Evolutionary conservation across 1,284 basidiomycete species (phyloP).

Genomic region (Lignosus rhinocerotis): DNA sequence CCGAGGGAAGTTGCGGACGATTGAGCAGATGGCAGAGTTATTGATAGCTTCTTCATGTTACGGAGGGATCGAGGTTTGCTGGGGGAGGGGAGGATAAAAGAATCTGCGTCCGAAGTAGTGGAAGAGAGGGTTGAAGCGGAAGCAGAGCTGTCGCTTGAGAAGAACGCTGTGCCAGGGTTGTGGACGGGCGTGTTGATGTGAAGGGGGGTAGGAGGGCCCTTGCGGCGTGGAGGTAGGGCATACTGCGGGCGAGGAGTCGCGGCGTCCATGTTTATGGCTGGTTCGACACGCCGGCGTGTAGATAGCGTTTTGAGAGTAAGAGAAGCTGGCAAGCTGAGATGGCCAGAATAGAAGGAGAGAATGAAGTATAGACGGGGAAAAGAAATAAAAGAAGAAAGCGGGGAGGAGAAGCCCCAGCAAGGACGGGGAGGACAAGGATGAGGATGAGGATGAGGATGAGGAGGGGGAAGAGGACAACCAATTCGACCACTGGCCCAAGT

Average conservation of each 20-base stretch:
- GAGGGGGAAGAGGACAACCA: constrained; percentile 3
- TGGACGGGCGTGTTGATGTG: constrained; percentile 57
- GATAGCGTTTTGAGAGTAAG: constrained; percentile 21
- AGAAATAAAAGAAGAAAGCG: constrained; percentile 23
- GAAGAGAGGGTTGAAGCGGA: constrained; percentile 50
- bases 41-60: constrained; percentile 77
- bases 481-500: neutral
- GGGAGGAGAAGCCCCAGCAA: constrained; percentile 23
- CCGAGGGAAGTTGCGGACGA: constrained; percentile 55
- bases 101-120: constrained; percentile 52
- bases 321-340: constrained; percentile 9
- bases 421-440: constrained; percentile 19
- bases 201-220: constrained; percentile 57
- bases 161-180: constrained; percentile 48
- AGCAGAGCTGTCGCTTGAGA: constrained; percentile 47
- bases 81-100: constrained; percentile 43
- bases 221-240: constrained; percentile 46
- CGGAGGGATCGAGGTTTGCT: constrained; percentile 47
- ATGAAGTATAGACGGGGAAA: constrained; percentile 32
- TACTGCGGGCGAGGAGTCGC: constrained; percentile 35
- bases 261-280: constrained; percentile 41
- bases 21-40: constrained; percentile 61
- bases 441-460: constrained; percentile 18
- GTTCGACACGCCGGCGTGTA: constrained; percentile 52
- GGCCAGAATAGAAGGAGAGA: constrained; percentile 23